phyloP scores from a whole-genome alignment of 768 basidiomycete species.

The Serendipita sp. region DNA sequence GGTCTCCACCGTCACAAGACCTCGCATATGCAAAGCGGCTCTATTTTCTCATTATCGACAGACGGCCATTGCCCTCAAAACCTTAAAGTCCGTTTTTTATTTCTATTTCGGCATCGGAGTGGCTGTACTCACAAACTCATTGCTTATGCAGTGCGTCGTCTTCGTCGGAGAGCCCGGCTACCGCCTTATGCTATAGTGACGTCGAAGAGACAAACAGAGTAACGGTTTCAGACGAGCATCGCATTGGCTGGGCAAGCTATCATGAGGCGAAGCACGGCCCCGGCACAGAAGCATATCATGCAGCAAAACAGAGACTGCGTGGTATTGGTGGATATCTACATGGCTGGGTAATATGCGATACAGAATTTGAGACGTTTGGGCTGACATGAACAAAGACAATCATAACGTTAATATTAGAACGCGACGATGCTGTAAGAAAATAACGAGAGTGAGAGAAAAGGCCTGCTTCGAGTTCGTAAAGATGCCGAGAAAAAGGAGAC shows the following conservation, averaged over 20 bases:
- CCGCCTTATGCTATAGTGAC: no score
- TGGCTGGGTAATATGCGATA: constrained; percentile 32
- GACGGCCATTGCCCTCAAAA: constrained; percentile 12
- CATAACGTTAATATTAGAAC: not conserved
- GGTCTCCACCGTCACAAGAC: constrained; percentile 21
- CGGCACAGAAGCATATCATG: constrained; percentile 28
- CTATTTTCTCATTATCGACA: constrained; percentile 32
- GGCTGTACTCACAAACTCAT: no score
- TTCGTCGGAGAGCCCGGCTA: no score
- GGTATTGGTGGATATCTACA: constrained; percentile 32
- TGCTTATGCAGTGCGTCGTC: no score
- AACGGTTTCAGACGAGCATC: no score
- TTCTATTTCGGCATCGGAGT: no score
- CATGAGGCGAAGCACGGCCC: constrained; percentile 24
- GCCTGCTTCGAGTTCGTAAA: no score
- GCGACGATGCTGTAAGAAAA: not conserved
- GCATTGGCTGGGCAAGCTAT: constrained; percentile 23
- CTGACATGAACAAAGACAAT: not conserved
- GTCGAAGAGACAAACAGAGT: no score
- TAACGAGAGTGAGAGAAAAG: no score
- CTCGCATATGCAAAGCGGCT: constrained; percentile 35
- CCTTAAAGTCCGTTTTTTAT: not conserved
- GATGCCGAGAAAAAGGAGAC: no score
- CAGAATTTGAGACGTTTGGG: not conserved
- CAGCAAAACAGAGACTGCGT: constrained; percentile 32